A percentile compares a stretch with the other conserved stretches of the same genome.
Conservation (phyloP, 1,284 basidiomycete genomes). For the Peniophora sp. region DNA sequence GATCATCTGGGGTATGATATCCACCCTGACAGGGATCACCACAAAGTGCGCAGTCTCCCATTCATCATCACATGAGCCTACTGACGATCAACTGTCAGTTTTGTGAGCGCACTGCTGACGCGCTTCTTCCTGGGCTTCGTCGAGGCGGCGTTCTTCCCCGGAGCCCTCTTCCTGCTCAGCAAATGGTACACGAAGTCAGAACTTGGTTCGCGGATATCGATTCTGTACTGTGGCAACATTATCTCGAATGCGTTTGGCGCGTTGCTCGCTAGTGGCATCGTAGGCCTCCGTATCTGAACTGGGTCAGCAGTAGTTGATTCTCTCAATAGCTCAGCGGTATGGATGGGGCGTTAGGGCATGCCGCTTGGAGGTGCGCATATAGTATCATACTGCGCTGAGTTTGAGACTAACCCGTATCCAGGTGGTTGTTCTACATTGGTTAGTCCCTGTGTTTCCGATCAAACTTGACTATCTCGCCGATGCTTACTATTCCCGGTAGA, state of each 20-base stretch:
- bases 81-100: slow-evolving; percentile 32
- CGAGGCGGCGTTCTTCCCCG: slow-evolving; percentile 72
- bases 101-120: slow-evolving; percentile 55
- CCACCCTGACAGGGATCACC: slow-evolving; percentile 46
- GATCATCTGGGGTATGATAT: slow-evolving; percentile 63
- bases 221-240: slow-evolving; percentile 65
- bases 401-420: slow-evolving; percentile 12
- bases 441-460: slow-evolving; percentile 45
- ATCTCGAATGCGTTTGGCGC: slow-evolving; percentile 82
- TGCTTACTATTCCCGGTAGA: neutral
- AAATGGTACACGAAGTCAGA: slow-evolving; percentile 68
- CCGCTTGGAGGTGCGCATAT: slow-evolving; percentile 56
- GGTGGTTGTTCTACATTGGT: slow-evolving; percentile 66
- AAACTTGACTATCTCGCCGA: neutral
- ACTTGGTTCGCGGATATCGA: slow-evolving; percentile 61
- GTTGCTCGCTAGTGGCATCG: slow-evolving; percentile 66
- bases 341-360: slow-evolving; percentile 60
- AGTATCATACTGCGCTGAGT: neutral
- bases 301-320: too few relatives aligned
- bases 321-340: slow-evolving; percentile 36
- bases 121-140: slow-evolving; percentile 67
- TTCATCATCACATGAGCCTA: slow-evolving; percentile 14
- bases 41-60: slow-evolving; percentile 31
- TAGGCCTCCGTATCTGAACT: slow-evolving; percentile 17
- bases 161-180: slow-evolving; percentile 50